Evolutionary conservation across 345 rosid species (phyloP), one percentile per base, ranked within the genome.

Genomic region (Conringia planisiliqua): DNA sequence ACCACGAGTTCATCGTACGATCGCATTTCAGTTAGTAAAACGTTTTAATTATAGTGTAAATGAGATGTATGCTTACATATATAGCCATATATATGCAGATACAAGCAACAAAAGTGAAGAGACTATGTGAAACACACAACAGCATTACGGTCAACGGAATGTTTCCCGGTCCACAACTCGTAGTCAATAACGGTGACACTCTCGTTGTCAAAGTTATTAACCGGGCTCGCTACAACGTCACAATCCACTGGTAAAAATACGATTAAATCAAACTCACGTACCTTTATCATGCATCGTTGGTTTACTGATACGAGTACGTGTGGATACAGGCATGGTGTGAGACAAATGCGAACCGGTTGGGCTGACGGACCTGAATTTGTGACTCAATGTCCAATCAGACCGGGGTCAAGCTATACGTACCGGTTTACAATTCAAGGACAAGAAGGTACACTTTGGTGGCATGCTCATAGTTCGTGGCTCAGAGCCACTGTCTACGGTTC

Each of bases 391-490:
- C 99, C 99, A 12, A 90, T 95, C 18, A 78, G 91, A 78, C 99
- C 99, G 1, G 98, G 97, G 56, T 75, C 83, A 33, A 95, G 88
- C 48, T 95, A 89, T 86, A 90, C 92, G 2, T 92, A 95, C 80
- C 84, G 92, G 80, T 95, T 92, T 62, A 95, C 94, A 1, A 82
- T 95, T 62, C 79, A 90, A 78, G 98, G 92, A 10, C 97, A 95
- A 76, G 97, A 83, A 75, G 99, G 99, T 40, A 95, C 99, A 3
- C 69, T 95, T 13, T 95, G 99, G 99, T 95, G 99, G 99, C 99
- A 95, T 71, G 99, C 98, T 67, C 99, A 92, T 47, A 95, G 99
- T 73, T 89, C 98, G 0, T 95, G 99, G 99, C 97, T 95, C 5
- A 79, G 99, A 82, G 98, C 98, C 16, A 92, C 98, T 1, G 97